Evolutionary conservation across 1,284 basidiomycete species (phyloP), one percentile per base, ranked within the genome.

Genomic region (Macrocystidia cucumis): DNA sequence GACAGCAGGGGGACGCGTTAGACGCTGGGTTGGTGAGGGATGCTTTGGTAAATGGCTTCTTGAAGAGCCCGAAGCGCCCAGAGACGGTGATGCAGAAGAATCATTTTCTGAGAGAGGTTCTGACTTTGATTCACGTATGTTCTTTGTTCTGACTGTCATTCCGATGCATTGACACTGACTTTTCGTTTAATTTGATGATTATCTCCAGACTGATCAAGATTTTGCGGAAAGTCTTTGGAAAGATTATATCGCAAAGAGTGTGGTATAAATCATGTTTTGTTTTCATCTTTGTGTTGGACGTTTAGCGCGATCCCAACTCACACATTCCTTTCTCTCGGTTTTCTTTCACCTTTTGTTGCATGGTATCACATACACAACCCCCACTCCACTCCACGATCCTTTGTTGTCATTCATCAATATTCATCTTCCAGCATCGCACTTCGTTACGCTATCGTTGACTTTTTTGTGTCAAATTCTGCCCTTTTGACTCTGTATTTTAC

Each of bases 111-210:
- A 61, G 65, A 35, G 75, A 84, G 51, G 58, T 88, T 35, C 55
- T 84, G 47, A 73, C 69, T 17, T 60, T 87, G 46, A 72, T 87
- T 38, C 76, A 84, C 54, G 82, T 87, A 38, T 51, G 78, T 68
- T 20, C 29, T 38, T 21, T n/a, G 27, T 21, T 17, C 20, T 29
- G 30, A 12, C 38, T 23, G 32, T 17, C 30, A 18, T 19, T 5
- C 29, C 34, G 13, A 6, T 11, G 5, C 27, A 23, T 13, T 34
- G 20, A 32, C 18, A 16, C 41, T 46, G 38, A 38, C 37, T 38
- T n/a, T n/a, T n/a, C n/a, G n/a, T n/a, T n/a, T n/a, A 9, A 22
- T 39, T 16, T 31, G 13, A 22, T 16, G 9, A 5, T 27, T 32
- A 24, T 34, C n/a, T 30, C 11, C 39, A 73, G 72, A 68, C 64